These are phyloP conservation scores for Bonia amplexicaulis DNA, from an alignment of 176 grass and related monocot genomes.

Conservation along the genomic window DNA sequence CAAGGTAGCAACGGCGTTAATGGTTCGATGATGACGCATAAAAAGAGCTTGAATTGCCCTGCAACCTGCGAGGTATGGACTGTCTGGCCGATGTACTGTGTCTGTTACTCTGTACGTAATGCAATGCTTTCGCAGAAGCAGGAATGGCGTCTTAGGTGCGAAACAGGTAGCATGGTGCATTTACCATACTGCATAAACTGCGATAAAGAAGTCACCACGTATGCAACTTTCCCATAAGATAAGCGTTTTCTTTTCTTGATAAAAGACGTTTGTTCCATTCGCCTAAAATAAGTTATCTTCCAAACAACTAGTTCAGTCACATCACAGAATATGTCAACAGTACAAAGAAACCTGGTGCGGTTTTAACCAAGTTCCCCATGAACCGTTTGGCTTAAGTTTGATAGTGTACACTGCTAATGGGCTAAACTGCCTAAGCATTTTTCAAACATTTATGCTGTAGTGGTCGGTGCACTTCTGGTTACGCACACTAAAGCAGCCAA, in stretches of 20 bases:
- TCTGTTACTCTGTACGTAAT: background rate
- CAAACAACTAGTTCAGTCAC: slow-evolving; percentile 31
- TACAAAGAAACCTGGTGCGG: background rate
- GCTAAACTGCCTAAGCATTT: background rate
- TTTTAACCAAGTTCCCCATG: slow-evolving; percentile 7
- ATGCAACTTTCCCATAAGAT: slow-evolving; percentile 14
- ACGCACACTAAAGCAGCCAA: background rate
- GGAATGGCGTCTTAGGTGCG: background rate
- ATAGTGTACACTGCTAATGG: slow-evolving; percentile 1
- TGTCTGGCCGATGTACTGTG: background rate
- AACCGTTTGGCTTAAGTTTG: background rate
- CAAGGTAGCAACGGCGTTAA: background rate
- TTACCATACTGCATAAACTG: slow-evolving; percentile 18
- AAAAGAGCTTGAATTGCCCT: background rate
- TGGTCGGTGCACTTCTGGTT: background rate
- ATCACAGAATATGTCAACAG: slow-evolving; percentile 6
- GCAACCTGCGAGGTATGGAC: background rate
- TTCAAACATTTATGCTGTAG: background rate
- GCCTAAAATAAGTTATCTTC: slow-evolving; percentile 38
- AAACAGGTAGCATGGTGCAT: slow-evolving; percentile 19
- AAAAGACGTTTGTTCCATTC: slow-evolving; percentile 21
- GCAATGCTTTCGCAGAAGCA: slow-evolving; percentile 3
- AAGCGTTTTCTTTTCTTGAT: background rate
- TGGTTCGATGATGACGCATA: background rate
- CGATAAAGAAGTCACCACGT: slow-evolving; percentile 22